A percentile compares a stretch with the other conserved stretches of the same genome.
Evolutionary conservation across 352 stramenopile species (phyloP).

Genomic region (Globisporangium spinosum): DNA sequence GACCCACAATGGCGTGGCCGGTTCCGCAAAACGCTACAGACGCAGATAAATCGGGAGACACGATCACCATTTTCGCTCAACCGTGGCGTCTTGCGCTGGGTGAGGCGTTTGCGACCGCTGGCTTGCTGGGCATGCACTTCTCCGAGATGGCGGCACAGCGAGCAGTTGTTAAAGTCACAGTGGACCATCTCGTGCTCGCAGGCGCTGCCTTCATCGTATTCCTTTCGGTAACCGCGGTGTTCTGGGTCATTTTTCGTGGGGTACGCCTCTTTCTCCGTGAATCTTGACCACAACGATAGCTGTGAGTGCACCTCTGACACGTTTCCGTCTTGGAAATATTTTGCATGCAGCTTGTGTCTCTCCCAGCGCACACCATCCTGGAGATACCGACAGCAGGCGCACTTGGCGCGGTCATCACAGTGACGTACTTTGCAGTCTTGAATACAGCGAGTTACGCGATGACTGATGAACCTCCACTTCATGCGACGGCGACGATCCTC

Average conservation of each 20-base stretch:
- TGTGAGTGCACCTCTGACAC: no score
- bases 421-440: no score
- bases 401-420: no score
- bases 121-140: conserved; percentile 71
- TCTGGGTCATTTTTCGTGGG: conserved; percentile 69
- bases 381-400: no score
- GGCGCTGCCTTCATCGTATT: conserved; percentile 26
- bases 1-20: conserved; percentile 35
- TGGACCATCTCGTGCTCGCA: no score
- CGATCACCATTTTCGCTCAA: conserved; percentile 57
- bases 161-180: conserved; percentile 2
- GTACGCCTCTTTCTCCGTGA: conserved; percentile 32
- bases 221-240: conserved; percentile 51
- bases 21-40: conserved; percentile 26
- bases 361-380: no score
- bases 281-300: conserved; percentile 19
- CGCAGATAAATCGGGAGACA: conserved; percentile 1
- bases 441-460: no score
- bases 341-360: no score
- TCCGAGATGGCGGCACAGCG: conserved; percentile 62
- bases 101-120: conserved; percentile 44
- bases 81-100: conserved; percentile 44
- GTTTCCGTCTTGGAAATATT: no score
- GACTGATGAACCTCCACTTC: no score
- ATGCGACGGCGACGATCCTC: conserved; percentile 18